These are phyloP conservation scores for Kurtzmaniella fragi DNA, from an alignment of 805 yeast genomes.

Conservation along the genomic window DNA sequence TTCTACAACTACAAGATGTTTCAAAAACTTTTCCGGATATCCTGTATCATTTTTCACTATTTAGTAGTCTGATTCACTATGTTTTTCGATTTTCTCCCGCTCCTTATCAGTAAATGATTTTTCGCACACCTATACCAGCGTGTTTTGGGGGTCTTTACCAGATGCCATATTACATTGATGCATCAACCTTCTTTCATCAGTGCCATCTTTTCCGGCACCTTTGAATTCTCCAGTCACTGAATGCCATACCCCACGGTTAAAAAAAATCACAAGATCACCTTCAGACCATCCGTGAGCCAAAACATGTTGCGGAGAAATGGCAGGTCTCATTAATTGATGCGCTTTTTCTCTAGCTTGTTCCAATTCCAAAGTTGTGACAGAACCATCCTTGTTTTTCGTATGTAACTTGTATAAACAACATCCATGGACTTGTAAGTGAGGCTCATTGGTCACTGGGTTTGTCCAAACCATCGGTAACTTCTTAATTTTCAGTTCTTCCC, in stretches of 20 bases:
- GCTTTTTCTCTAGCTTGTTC: constrained; percentile 71
- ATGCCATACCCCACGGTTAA: constrained; percentile 88
- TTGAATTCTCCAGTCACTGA: constrained; percentile 85
- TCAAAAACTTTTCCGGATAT: no score
- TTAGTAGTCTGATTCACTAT: no score
- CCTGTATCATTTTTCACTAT: no score
- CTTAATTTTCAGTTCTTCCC: constrained; percentile 79
- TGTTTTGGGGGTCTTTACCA: constrained; percentile 54
- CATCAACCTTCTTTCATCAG: constrained; percentile 78
- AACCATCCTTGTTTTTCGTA: constrained; percentile 49
- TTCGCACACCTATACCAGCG: neutral
- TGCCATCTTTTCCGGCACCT: constrained; percentile 35
- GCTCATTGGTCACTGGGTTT: constrained; percentile 78
- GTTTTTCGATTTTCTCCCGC: no score
- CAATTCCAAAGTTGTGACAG: constrained; percentile 45
- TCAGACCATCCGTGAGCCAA: constrained; percentile 79
- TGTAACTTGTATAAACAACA: constrained; percentile 72
- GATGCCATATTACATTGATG: constrained; percentile 92
- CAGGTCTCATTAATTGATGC: constrained; percentile 78
- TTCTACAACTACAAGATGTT: no score
- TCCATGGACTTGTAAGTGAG: constrained; percentile 83
- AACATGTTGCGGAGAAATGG: constrained; percentile 66
- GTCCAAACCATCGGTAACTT: constrained; percentile 87
- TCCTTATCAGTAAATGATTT: no score
- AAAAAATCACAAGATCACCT: constrained; percentile 84